Evolutionary conservation across 805 yeast species (phyloP), one percentile per base, ranked within the genome.

Genomic region (Candida xyloterini): DNA sequence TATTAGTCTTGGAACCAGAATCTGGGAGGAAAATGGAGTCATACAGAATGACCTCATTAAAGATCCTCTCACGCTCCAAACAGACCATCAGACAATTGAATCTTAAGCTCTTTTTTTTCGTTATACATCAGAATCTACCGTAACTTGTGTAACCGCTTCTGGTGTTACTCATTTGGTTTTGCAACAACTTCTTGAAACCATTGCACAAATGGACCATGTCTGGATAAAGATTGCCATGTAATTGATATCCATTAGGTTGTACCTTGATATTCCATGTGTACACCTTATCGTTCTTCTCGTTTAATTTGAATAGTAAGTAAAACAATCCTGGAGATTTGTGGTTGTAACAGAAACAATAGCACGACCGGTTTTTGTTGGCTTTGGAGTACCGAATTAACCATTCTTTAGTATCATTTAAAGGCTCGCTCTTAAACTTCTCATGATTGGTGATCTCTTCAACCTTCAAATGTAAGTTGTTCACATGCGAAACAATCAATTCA

Each of bases 301-400:
- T 85, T 27, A 89, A 80, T 66, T 91, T 91, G 72, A 91, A 91
- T 63, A 90, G 75, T 43, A 93, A 68, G 53, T 78, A 71, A 61
- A 93, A 89, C 79, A 91, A 87, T n/a, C 99, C 98, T 2, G 99
- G 96, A 29, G 82, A 78, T 54, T 81, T 84, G 62, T 85, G 86
- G 63, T 95, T 95, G 62, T 79, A 81, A 58, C 95, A 85, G 68
- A 90, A 93, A 29, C 88, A 87, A 59, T 93, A 93, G 11, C 87
- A 88, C 43, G 95, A 84, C 65, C 89, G 81, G 55, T 81, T 82
- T 30, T 95, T 93, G 56, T 90, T 89, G 22, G 96, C 97, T 53
- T 79, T 82, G 2, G 96, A 84, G 60, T 88, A 93, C 23, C 91
- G 80, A 44, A 86, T 84, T 50, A 93, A 74, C 85, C 95, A 89